Evolutionary conservation across 1,284 basidiomycete species (phyloP).

Genomic region (Filobasidium uniguttulatum): DNA sequence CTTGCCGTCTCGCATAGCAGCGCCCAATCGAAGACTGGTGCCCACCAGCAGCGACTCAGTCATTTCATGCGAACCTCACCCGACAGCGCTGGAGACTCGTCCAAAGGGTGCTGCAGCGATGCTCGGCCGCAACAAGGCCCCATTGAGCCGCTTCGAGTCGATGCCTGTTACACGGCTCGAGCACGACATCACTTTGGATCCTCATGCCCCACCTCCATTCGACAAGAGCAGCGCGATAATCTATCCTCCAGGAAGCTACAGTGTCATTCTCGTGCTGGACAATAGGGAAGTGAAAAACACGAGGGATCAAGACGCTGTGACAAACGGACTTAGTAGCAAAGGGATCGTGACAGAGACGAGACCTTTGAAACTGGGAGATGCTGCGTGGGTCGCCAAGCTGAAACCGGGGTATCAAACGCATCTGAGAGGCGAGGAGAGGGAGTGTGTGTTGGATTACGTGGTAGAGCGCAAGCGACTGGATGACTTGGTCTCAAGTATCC

Average conservation of each 20-base stretch:
- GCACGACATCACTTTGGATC: constrained; percentile 10
- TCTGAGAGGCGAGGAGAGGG: constrained; percentile 27
- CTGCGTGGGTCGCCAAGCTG: constrained; percentile 43
- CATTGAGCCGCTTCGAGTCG: background rate
- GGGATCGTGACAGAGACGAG: constrained; percentile 40
- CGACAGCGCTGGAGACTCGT: background rate
- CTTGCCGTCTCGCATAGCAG: no score
- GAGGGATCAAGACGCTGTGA: constrained; percentile 30
- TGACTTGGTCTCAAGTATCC: constrained; percentile 42
- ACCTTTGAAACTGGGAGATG: constrained; percentile 44
- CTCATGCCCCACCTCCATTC: no score
- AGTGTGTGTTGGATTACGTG: constrained; percentile 45
- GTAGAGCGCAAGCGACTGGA: constrained; percentile 46
- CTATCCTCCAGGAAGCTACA: constrained; percentile 40
- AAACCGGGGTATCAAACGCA: background rate
- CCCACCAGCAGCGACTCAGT: no score
- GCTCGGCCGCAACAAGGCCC: background rate
- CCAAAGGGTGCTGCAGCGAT: background rate
- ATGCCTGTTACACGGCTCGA: background rate
- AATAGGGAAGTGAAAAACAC: constrained; percentile 41
- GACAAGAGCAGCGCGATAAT: constrained; percentile 30
- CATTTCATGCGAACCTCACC: background rate
- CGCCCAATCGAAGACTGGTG: no score
- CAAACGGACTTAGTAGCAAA: constrained; percentile 22
- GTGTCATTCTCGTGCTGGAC: constrained; percentile 44